phyloP scores from a whole-genome alignment of 2,329 filamentous ascomycete species.

The Tricladium varicosporioides region DNA sequence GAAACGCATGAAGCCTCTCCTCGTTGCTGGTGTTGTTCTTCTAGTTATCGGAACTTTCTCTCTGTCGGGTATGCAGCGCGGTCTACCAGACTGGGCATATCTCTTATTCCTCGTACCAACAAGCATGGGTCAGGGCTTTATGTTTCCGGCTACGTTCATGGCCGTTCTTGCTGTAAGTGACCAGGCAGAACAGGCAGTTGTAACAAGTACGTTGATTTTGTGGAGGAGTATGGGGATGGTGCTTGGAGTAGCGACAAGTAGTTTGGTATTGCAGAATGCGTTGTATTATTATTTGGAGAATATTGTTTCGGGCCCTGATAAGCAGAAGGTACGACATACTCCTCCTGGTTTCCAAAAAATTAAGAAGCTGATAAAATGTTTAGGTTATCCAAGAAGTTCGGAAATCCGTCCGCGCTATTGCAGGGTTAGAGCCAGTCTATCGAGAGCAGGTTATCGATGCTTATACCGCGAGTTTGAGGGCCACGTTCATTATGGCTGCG shows the following conservation, averaged over 20 bases:
- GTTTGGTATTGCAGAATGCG: constrained; percentile 71
- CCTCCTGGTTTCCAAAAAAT: not conserved
- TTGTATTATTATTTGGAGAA: constrained; percentile 57
- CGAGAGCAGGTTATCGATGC: constrained; percentile 53
- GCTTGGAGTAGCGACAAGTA: constrained; percentile 69
- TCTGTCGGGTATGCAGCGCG: constrained; percentile 48
- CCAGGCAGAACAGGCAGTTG: constrained; percentile 64
- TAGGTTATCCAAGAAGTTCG: constrained; percentile 51
- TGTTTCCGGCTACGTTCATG: constrained; percentile 64
- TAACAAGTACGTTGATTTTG: constrained; percentile 67
- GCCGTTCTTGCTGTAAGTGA: constrained; percentile 57
- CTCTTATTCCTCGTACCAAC: constrained; percentile 55
- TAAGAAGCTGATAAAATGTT: constrained; percentile 3
- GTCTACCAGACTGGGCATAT: constrained; percentile 52
- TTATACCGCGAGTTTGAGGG: constrained; percentile 50
- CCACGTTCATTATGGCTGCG: constrained; percentile 43
- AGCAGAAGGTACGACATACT: constrained; percentile 40
- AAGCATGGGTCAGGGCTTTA: constrained; percentile 59
- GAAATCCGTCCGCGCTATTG: constrained; percentile 53
- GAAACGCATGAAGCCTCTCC: constrained; percentile 57
- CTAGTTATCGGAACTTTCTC: constrained; percentile 50
- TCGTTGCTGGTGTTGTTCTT: constrained; percentile 48
- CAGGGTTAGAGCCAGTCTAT: constrained; percentile 42
- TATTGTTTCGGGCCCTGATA: constrained; percentile 58
- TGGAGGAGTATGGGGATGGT: constrained; percentile 72